Base-by-base conservation (phyloP, 306 rosid species). In the Dryas drummondii region DNA sequence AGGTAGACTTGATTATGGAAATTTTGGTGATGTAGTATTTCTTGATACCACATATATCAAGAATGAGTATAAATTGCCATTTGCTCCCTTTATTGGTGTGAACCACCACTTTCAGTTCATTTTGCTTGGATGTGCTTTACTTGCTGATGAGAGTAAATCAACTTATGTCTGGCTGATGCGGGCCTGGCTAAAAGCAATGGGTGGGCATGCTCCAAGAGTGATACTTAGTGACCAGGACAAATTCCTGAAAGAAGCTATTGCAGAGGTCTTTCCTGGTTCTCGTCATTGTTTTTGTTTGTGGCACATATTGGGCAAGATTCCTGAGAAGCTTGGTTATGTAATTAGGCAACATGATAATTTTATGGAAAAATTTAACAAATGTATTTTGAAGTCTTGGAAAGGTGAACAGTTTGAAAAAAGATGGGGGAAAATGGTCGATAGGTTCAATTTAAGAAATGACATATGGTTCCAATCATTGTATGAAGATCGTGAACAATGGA, bases 231-330 rank as follows among this genome's bases (percentile, higher is more conserved):
- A 72, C 62, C 86, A 81, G 75, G 83, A 83, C 60, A 61, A 75
- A 70, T 65, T 66, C 69, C 64, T 86, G 75, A 83, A 83, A 74
- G 84, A 79, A 75, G 84, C 84, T 14, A 66, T 81, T 54, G 67
- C 85, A 9, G 86, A 76, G 82, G 80, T 79, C 68, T 77, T 83
- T 74, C 84, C 85, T 1, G 61, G 67, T 66, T 52, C 86, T 47
- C 85, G 73, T 26, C 90, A 86, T 73, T 83, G 85, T 77, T 83
- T 75, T 58, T 83, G 85, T 76, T 76, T 86, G 73, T 83, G 90
- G 90, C 84, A 86, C 63, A 82, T 86, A 55, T 76, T 83, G 52
- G 22, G 78, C 71, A 78, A 86, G 82, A 83, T 86, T 55, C 83
- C 80, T 6, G 84, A 81, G 74, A 83, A 81, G 81, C 85, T 86